Evolutionary conservation across 768 basidiomycete genomes (phyloP).

Genomic region (Crucibulum laeve): DNA sequence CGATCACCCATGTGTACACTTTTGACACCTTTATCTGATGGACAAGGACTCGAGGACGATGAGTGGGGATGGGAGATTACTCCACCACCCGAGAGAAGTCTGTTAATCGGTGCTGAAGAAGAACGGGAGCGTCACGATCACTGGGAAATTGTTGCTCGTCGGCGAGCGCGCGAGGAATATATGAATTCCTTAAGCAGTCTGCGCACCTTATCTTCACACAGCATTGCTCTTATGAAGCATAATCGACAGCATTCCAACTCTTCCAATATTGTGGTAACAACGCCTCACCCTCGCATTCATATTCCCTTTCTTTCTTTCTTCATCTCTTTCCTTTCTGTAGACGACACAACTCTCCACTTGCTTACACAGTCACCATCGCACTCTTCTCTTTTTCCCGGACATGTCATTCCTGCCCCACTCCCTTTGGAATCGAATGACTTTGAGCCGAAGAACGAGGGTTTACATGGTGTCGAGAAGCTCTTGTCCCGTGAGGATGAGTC

Average conservation of each 20-base stretch:
- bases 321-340: slow-evolving; percentile 27
- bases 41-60: neutral
- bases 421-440: neutral
- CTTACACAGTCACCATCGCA: slow-evolving; percentile 24
- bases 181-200: neutral
- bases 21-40: neutral
- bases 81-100: neutral
- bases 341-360: slow-evolving; percentile 32
- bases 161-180: neutral
- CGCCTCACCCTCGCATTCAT: slow-evolving; percentile 24
- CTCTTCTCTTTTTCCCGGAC: slow-evolving; percentile 26
- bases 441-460: neutral
- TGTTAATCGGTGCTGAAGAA: neutral
- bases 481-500: neutral
- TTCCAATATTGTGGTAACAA: neutral
- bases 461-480: neutral
- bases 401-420: neutral
- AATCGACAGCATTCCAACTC: neutral
- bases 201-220: neutral
- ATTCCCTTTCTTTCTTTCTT: slow-evolving; percentile 34
- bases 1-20: neutral
- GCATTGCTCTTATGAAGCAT: neutral
- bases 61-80: neutral
- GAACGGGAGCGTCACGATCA: neutral
- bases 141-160: neutral